A percentile compares a stretch with the other conserved stretches of the same genome.
Conservation (phyloP, 1,284 basidiomycete genomes). For the Tranzscheliella williamsii region DNA sequence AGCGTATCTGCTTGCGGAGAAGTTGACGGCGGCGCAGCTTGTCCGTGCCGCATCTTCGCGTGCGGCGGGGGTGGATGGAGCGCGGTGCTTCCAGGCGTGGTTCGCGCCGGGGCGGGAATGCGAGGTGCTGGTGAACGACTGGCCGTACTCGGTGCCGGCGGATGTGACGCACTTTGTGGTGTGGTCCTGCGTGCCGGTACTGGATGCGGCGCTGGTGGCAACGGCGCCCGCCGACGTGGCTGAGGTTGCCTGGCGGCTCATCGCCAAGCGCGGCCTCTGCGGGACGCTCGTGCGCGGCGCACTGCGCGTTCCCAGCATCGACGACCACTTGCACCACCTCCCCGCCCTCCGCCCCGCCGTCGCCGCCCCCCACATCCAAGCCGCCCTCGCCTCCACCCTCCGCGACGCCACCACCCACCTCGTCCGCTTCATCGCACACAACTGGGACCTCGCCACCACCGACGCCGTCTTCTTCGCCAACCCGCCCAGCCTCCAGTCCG, state of each 20-base stretch:
- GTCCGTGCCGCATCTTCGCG: neutral
- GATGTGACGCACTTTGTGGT: conserved; percentile 11
- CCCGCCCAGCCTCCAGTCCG: conserved; percentile 22
- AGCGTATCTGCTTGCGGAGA: conserved; percentile 7
- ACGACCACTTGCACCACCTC: conserved; percentile 4
- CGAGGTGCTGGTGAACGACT: conserved; percentile 20
- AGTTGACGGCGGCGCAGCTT: conserved; percentile 9
- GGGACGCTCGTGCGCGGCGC: conserved; percentile 2
- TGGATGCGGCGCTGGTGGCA: conserved; percentile 4
- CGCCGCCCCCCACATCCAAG: too few species aligned
- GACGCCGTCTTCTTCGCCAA: conserved; percentile 27
- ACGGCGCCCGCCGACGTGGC: neutral
- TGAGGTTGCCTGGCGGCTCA: conserved; percentile 1
- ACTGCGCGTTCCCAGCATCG: neutral
- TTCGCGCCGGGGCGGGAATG: conserved; percentile 6
- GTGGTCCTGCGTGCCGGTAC: conserved; percentile 12
- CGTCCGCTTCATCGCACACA: conserved; percentile 1
- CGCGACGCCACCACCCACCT: neutral
- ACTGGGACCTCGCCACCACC: conserved; percentile 3
- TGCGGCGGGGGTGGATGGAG: neutral
- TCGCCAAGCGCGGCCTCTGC: conserved; percentile 16
- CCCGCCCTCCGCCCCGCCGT: neutral
- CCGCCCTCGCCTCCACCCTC: neutral
- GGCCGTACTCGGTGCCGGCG: conserved; percentile 15
- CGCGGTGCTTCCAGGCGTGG: conserved; percentile 3